phyloP scores from a whole-genome alignment of 2,329 filamentous ascomycete genomes.

The Neofusicoccum ribis region DNA sequence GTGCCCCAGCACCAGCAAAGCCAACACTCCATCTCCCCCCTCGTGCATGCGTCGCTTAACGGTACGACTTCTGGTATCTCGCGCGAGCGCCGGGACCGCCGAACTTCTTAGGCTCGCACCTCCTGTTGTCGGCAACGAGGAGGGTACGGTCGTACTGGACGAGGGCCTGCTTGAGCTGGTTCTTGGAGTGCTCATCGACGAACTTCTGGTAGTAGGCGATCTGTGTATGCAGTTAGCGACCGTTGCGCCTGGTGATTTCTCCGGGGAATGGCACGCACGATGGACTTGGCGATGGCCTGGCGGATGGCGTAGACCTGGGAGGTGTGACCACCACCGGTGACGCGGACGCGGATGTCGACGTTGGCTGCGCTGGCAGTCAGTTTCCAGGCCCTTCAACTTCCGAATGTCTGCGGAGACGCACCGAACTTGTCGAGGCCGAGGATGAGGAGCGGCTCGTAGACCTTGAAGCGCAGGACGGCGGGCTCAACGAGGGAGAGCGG shows the following conservation, averaged over 20 bases:
- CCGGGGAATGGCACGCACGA: constrained; percentile 50
- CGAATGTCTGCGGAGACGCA: constrained; percentile 33
- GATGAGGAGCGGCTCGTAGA: constrained; percentile 98
- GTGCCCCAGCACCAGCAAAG: constrained; percentile 17
- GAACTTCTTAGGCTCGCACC: constrained; percentile 99
- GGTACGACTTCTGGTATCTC: constrained; percentile 99
- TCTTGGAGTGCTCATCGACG: constrained; percentile 99
- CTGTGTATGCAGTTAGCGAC: constrained; percentile 28
- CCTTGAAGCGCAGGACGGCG: constrained; percentile 98
- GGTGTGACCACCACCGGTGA: constrained; percentile 95
- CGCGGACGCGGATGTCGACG: constrained; percentile 96
- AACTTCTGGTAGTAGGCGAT: constrained; percentile 99
- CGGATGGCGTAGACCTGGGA: constrained; percentile 98
- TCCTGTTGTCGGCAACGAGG: constrained; percentile 98
- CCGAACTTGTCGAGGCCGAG: constrained; percentile 96
- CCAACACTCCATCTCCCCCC: constrained; percentile 21
- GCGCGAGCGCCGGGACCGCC: constrained; percentile 90
- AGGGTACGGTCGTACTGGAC: constrained; percentile 96
- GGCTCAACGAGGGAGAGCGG: constrained; percentile 92
- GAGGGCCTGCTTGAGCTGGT: constrained; percentile 96
- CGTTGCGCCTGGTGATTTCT: not conserved
- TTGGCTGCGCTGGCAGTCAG: constrained; percentile 52
- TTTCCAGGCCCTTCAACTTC: constrained; percentile 22
- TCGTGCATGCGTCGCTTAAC: constrained; percentile 60
- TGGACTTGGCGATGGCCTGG: constrained; percentile 97